Base-by-base conservation (phyloP, 352 stramenopile genomes). In the Phytopythium cucurbitacearum region DNA sequence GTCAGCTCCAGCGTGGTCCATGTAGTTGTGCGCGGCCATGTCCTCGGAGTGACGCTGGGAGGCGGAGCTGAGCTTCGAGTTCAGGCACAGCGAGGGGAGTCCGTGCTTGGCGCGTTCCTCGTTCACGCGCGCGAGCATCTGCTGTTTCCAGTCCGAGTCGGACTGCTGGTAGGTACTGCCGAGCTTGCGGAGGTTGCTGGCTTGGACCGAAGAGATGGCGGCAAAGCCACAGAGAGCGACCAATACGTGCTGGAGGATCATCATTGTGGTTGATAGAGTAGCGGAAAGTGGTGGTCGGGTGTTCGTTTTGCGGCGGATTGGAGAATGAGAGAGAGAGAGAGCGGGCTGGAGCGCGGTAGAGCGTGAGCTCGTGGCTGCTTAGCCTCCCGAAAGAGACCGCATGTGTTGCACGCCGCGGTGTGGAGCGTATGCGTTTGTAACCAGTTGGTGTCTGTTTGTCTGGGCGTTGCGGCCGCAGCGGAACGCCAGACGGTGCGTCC, bases 71-170 rank as follows among this genome's bases (percentile, higher is more conserved):
- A 68, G 41, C 45, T 74, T 79, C 12, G 10, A 57, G 59, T 65
- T 86, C 43, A 51, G 64, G 41, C 74, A 81, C 1, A 81, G 57
- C 0, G 62, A 44, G 8, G 59, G 7, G 16, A 82, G 52, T 3
- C 65, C 65, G 1, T 40, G 7, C 12, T 72, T 64, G n/a, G 59
- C 55, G 28, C 75, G 75, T 50, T 83, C 64, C 15, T 60, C 63
- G 59, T 85, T 87, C 28, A 82, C 70, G 4, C 70, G 67, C 5
- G 59, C 57, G n/a, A 86, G 73, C 73, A 87, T 71, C 13, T 34
- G 8, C 47, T 52, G 34, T 34, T 43, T 34, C 47, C 47, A 52
- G 47, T 16, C 34, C 47, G 47, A 34, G 9, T 34, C 13, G 21
- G 21, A 28, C 21, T 28, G 21, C 0, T 34, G 42, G 47, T 52